Evolutionary conservation across 305 asterid genomes (phyloP).

Genomic region (Solanum hybrid): DNA sequence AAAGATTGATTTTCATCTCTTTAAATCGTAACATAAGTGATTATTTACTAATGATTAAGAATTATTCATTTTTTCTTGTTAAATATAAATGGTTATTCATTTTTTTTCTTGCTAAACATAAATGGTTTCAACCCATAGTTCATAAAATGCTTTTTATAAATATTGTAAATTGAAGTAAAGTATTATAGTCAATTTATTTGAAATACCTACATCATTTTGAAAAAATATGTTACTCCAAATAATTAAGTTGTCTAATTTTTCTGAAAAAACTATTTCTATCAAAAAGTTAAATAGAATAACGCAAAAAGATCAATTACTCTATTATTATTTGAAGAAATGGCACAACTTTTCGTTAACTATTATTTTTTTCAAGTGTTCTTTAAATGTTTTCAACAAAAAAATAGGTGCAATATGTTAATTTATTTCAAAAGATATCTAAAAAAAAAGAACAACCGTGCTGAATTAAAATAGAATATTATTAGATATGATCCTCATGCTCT

Average conservation of each 20-base stretch:
- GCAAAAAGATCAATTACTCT: background rate
- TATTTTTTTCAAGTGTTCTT: background rate
- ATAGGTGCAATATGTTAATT: background rate
- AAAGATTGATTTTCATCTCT: background rate
- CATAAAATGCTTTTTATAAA: background rate
- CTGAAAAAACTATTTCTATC: background rate
- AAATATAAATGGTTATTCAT: background rate
- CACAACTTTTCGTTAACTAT: background rate
- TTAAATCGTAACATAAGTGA: too few species aligned
- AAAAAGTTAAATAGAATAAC: background rate
- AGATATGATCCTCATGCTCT: background rate
- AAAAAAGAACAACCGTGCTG: background rate
- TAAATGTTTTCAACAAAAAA: background rate
- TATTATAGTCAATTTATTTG: background rate
- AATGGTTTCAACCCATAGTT: background rate
- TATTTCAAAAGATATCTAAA: background rate
- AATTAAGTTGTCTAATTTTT: background rate
- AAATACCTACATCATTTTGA: background rate
- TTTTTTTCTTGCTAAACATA: background rate
- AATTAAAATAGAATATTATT: too few species aligned
- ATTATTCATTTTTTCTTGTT: too few species aligned
- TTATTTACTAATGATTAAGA: too few species aligned
- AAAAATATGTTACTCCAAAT: background rate
- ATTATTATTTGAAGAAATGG: background rate
- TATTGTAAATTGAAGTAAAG: background rate